Percentiles rank a stretch among this genome's conserved stretches.
phyloP scores from a whole-genome alignment of 805 yeast species.

The Metschnikowia amazonensis region DNA sequence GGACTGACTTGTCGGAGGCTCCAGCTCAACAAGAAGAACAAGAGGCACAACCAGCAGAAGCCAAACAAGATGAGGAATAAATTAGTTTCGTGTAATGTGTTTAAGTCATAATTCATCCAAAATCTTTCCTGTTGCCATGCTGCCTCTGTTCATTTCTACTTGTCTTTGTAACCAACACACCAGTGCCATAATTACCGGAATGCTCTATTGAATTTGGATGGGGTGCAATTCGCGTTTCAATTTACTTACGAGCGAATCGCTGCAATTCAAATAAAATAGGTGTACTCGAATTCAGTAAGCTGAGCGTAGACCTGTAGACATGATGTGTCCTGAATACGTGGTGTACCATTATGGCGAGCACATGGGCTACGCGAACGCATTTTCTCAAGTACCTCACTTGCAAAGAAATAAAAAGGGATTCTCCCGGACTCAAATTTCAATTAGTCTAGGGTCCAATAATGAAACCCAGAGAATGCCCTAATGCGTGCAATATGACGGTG shows the following conservation, averaged over 20 bases:
- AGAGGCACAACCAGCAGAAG: conserved; percentile 21
- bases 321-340: not conserved
- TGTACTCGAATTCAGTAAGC: conserved; percentile 1
- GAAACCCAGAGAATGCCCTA: not conserved
- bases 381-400: too few relatives aligned
- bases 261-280: conserved; percentile 3
- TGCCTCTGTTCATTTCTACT: conserved; percentile 18
- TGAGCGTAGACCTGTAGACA: not conserved
- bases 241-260: not conserved
- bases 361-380: too few relatives aligned
- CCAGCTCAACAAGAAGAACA: conserved; percentile 42
- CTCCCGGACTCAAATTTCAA: not conserved
- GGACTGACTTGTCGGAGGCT: conserved; percentile 94
- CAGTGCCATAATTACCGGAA: conserved; percentile 1
- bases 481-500: not conserved
- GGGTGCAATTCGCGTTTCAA: not conserved
- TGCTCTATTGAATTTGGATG: not conserved
- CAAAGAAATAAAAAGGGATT: too few relatives aligned
- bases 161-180: conserved; percentile 17
- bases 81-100: conserved; percentile 14
- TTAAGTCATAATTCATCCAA: conserved; percentile 13
- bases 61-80: conserved; percentile 28
- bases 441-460: not conserved
- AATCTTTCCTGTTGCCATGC: conserved; percentile 10
- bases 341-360: too few relatives aligned